Evolutionary conservation across 2,329 filamentous ascomycete genomes (phyloP).

Genomic region (Parafenestella ontariensis): DNA sequence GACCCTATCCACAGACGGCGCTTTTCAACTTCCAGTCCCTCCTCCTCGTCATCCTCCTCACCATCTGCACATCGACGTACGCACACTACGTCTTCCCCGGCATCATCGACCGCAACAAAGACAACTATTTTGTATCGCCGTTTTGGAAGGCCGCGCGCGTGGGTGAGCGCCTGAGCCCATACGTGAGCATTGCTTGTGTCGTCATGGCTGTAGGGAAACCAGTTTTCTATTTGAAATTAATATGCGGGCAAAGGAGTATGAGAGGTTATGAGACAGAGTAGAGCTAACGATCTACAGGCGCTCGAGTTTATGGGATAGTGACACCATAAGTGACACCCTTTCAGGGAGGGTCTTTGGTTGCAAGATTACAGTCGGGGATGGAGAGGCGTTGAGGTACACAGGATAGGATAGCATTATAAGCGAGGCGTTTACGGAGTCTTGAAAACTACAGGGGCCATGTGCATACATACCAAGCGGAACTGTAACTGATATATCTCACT

Average conservation of each 20-base stretch:
- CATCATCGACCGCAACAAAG: conserved; percentile 91
- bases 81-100: conserved; percentile 87
- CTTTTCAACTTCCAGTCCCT: conserved; percentile 99
- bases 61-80: conserved; percentile 96
- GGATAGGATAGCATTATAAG: not conserved
- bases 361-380: not conserved
- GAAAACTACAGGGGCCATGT: not conserved
- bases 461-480: not conserved
- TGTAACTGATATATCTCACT: too few species aligned
- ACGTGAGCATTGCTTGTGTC: conserved; percentile 92
- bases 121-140: conserved; percentile 79
- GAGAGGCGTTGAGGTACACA: not conserved
- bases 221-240: not conserved
- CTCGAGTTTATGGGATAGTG: conserved; percentile 37
- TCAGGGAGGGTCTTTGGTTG: not conserved
- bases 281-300: conserved; percentile 11
- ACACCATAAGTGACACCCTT: too few species aligned
- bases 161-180: conserved; percentile 91
- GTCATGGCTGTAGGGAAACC: conserved; percentile 78
- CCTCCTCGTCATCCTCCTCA: conserved; percentile 88
- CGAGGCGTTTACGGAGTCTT: conserved; percentile 18
- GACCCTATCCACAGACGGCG: conserved; percentile 69
- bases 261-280: not conserved
- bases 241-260: not conserved
- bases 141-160: conserved; percentile 97